Conservation (phyloP, 1,284 basidiomycete species). For the Trichosporon coremiiforme region DNA sequence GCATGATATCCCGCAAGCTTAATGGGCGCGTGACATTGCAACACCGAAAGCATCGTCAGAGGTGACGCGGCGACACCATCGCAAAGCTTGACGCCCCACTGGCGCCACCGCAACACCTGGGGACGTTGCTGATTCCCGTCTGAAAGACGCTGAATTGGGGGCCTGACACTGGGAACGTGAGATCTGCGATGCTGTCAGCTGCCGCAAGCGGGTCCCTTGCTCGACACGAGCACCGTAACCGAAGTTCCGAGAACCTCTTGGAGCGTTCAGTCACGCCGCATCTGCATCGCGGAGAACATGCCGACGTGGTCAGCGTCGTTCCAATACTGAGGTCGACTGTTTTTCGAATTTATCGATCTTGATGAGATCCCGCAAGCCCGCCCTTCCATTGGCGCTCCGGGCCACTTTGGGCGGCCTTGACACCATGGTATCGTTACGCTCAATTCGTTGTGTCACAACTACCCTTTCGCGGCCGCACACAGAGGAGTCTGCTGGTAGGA, state of each 20-base stretch:
- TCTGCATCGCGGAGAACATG: neutral
- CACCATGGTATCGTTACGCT: neutral
- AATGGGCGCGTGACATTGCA: too few relatives aligned
- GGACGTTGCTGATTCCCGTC: too few relatives aligned
- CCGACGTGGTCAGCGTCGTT: neutral
- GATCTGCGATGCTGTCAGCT: neutral
- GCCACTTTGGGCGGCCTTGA: too few relatives aligned
- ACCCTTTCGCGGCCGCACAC: neutral
- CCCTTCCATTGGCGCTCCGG: too few relatives aligned
- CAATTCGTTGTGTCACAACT: neutral
- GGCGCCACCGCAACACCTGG: too few relatives aligned
- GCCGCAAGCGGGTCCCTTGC: neutral
- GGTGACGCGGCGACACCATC: too few relatives aligned
- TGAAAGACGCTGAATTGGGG: neutral
- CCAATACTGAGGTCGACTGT: neutral
- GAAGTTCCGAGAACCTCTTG: neutral
- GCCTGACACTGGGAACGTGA: neutral
- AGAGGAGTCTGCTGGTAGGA: too few relatives aligned
- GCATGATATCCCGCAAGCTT: too few relatives aligned
- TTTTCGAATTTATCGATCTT: neutral
- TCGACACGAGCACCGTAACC: neutral
- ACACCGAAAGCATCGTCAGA: too few relatives aligned
- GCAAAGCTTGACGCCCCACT: too few relatives aligned
- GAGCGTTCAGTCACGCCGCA: too few relatives aligned
- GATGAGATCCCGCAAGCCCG: too few relatives aligned